A percentile compares a stretch with the other conserved stretches of the same genome.
These are phyloP conservation scores for Colletotrichum navitas DNA, from an alignment of 2,329 filamentous ascomycete species.

Conservation along the genomic window DNA sequence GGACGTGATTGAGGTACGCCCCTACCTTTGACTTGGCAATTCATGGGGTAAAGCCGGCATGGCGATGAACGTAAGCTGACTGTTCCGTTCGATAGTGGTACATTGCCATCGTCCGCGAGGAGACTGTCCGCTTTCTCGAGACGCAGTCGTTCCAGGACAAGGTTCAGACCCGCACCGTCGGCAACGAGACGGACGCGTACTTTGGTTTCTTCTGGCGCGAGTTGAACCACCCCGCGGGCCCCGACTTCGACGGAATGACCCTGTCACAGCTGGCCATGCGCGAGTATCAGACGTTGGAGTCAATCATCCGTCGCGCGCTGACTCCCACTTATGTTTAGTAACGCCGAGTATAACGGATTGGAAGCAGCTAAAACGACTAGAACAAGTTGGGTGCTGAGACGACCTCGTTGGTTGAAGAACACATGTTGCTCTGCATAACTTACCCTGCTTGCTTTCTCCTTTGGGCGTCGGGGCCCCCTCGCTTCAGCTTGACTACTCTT, in stretches of 20 bases:
- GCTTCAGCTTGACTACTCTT: background rate
- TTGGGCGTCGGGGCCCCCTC: constrained; percentile 3
- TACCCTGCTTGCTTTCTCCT: background rate
- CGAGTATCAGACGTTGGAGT: constrained; percentile 65
- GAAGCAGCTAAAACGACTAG: background rate
- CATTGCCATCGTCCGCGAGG: constrained; percentile 66
- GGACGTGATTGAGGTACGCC: constrained; percentile 68
- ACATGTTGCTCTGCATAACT: constrained; percentile 3
- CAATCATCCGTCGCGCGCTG: constrained; percentile 60
- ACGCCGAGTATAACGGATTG: background rate
- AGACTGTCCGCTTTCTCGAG: constrained; percentile 59
- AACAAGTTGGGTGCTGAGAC: constrained; percentile 1
- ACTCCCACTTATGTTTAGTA: constrained; percentile 31
- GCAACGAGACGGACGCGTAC: constrained; percentile 55
- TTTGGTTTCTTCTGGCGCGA: constrained; percentile 68
- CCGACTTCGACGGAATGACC: constrained; percentile 61
- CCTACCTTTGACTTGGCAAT: background rate
- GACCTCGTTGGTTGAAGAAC: constrained; percentile 1
- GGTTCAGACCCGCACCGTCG: constrained; percentile 51
- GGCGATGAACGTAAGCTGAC: constrained; percentile 38
- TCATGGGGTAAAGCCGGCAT: constrained; percentile 1
- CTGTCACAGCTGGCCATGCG: constrained; percentile 58
- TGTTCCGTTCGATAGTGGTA: constrained; percentile 62
- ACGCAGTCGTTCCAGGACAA: constrained; percentile 58
- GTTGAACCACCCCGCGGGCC: constrained; percentile 56